Percentiles rank a stretch among this genome's conserved stretches.
phyloP scores from a whole-genome alignment of 306 rosid species.

The Psophocarpus tetragonolobus region DNA sequence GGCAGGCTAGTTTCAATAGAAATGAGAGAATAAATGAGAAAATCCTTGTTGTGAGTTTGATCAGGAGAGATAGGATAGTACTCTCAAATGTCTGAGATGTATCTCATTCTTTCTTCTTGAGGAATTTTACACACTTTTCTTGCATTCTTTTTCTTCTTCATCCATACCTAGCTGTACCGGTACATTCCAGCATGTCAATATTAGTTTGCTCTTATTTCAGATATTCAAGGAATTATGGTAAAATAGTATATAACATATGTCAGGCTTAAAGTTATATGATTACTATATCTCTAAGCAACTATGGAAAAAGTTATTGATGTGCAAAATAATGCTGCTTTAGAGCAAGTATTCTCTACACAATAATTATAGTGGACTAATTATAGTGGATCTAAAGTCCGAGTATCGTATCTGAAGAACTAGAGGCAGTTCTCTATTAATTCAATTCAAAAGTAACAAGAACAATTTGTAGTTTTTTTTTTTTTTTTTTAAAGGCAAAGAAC shows the following conservation, averaged over 20 bases:
- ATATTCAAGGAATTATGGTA: no score
- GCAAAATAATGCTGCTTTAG: no score
- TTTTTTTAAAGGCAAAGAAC: no score
- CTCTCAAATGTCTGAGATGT: neutral
- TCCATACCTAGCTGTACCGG: neutral
- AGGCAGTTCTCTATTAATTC: no score
- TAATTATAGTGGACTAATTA: no score
- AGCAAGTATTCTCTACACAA: no score
- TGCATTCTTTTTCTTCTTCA: neutral
- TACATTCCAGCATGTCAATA: neutral
- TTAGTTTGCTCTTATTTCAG: neutral
- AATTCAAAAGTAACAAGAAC: no score
- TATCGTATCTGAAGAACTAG: no score
- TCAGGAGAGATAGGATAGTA: neutral
- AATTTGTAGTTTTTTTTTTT: no score
- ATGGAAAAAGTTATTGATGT: neutral
- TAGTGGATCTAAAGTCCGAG: no score
- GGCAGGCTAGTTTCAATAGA: neutral
- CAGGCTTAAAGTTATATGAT: neutral
- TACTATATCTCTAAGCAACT: neutral
- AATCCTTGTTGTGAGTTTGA: neutral
- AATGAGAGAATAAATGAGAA: neutral
- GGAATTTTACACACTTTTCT: neutral
- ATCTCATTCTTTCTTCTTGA: neutral
- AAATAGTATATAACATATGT: neutral